Conservation (phyloP, 202 grass and related monocot species). For the Digitaria exilis region DNA sequence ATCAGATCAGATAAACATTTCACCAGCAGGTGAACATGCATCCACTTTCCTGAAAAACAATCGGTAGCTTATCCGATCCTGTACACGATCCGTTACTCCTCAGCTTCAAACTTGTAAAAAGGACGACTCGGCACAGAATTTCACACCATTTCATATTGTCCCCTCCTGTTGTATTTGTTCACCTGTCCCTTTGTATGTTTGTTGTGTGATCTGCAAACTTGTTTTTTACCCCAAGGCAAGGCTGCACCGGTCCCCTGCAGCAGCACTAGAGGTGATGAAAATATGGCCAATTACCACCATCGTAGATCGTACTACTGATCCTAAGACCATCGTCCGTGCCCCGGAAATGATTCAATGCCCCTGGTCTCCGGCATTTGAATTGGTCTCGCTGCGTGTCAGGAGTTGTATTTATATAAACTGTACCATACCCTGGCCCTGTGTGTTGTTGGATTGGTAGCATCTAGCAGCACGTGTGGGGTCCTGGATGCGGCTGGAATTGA, state of each 20-base stretch:
- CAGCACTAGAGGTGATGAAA: too few relatives aligned
- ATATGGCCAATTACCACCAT: slow-evolving; percentile 27
- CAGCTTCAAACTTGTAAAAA: too few relatives aligned
- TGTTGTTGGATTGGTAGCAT: slow-evolving; percentile 50
- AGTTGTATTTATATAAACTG: slow-evolving; percentile 37
- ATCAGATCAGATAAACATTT: slow-evolving; percentile 23
- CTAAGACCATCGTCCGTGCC: background rate
- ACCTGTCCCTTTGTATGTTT: slow-evolving; percentile 45
- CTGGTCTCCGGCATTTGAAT: slow-evolving; percentile 46
- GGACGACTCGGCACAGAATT: slow-evolving; percentile 14
- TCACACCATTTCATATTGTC: slow-evolving; percentile 21
- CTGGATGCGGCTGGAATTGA: slow-evolving; percentile 34
- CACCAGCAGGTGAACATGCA: too few relatives aligned
- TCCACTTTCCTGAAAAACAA: too few relatives aligned
- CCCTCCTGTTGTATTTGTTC: slow-evolving; percentile 30
- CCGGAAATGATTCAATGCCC: slow-evolving; percentile 34
- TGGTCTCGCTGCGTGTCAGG: slow-evolving; percentile 39
- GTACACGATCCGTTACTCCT: slow-evolving; percentile 35
- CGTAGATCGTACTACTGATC: slow-evolving; percentile 4
- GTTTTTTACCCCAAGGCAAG: slow-evolving; percentile 54
- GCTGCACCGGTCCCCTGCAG: background rate
- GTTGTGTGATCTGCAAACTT: slow-evolving; percentile 47
- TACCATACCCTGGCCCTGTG: slow-evolving; percentile 30
- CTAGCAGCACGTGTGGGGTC: slow-evolving; percentile 13
- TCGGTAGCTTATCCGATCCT: background rate